Base-by-base conservation (phyloP, 2,329 filamentous ascomycete species). In the Thermothelomyces thermophilus region DNA sequence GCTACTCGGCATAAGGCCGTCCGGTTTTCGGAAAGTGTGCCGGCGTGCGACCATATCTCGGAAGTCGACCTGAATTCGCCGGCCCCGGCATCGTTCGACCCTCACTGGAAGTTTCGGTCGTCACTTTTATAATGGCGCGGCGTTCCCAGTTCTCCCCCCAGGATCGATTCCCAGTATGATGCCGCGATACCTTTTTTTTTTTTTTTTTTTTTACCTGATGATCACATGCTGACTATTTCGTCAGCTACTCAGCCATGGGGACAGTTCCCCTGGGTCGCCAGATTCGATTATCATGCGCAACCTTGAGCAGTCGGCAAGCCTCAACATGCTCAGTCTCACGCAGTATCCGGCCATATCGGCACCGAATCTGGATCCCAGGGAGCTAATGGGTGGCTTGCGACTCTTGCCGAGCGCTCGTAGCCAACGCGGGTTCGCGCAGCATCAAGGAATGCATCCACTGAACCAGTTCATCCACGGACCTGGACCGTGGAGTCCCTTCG, bases 161-260 rank as follows among this genome's bases (percentile, higher is more conserved):
- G 9, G 47, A 48, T 34, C 39, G 30, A 11, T 41, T 20, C 13
- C 16, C 47, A 22, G 54, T 56, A 56, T 47, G 50, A 45, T 40
- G 9, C 26, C 40, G 16, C 10, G 16, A 11, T 19, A n/a, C 19
- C 16, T 28, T 3, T 34, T 16, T 34, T 34, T 34, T 33, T n/a
- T 28, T 11, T 16, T n/a, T 7, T 10, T 35, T n/a, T n/a, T n/a
- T n/a, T n/a, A n/a, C n/a, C n/a, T n/a, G n/a, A n/a, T n/a, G n/a
- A n/a, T n/a, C n/a, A n/a, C n/a, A n/a, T n/a, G 16, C 19, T 48
- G 16, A 35, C 33, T 35, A 14, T 35, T 14, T 35, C 33, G 48
- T 49, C 36, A 55, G 53, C 14, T 24, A 3, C 34, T 46, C 20
- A 41, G 20, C 39, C 4, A 45, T 8, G 33, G 35, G 22, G 33